Evolutionary conservation across 1,284 basidiomycete species (phyloP), one percentile per base, ranked within the genome.

Genomic region (Leccinum griseonigrum): DNA sequence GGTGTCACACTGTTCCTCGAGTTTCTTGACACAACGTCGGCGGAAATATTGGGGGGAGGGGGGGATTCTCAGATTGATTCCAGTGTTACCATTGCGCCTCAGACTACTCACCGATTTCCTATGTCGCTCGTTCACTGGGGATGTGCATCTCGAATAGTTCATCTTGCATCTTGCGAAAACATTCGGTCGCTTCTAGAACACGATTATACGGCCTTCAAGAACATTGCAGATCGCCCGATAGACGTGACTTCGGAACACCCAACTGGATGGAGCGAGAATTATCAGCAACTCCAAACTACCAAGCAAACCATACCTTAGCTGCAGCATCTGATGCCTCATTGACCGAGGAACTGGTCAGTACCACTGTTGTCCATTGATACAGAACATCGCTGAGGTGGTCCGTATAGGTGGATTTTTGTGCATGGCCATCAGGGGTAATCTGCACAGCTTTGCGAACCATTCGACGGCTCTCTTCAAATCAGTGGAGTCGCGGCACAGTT

Each of bases 401-500:
- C 36, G 40, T 13, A 51, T 60, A 61, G 11, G 4, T 31, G n/a
- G 56, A 18, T 5, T 53, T 60, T 22, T 56, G 46, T 9, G 31
- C 43, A n/a, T 56, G 32, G 16, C 31, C 32, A 2, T 48, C 22
- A 4, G 58, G 50, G 18, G 46, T 48, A 11, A 53, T 13, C 31
- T 22, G 40, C 18, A 55, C 26, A 31, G 58, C 43, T 26, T 46
- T 3, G 36, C 29, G 50, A 57, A 48, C 34, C 48, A 40, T 40
- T 43, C 9, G 34, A 60, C 50, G 4, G 62, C 62, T n/a, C 29
- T 34, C 3, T 58, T 18, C 14, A 64, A 34, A 36, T 64, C 63
- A 43, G 13, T 52, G 28, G 26, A 2, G 1, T 62, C 16, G 9
- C 31, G 10, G 36, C 11, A 13, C 28, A 59, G n/a, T 28, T 53